Conservation (phyloP, 2,329 filamentous ascomycete genomes). For the Cytospora chrysosperma region DNA sequence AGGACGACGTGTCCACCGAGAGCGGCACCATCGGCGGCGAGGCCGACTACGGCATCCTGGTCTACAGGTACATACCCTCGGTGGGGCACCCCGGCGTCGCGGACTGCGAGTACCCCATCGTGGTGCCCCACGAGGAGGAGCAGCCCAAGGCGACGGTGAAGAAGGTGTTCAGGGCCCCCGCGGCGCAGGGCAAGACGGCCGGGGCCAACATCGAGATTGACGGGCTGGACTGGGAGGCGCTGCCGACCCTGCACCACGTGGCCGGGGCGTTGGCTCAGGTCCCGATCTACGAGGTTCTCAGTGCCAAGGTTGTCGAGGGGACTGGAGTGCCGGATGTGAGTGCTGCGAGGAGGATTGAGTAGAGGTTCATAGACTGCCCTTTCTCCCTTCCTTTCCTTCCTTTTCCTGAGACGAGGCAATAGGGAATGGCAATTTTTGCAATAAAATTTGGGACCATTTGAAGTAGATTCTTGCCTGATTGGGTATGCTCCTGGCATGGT, state of each 20-base stretch:
- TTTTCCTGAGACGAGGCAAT: not conserved
- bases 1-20: constrained; percentile 26
- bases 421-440: not conserved
- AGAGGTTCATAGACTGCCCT: not conserved
- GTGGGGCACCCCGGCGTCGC: constrained; percentile 34
- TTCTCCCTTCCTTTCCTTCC: not conserved
- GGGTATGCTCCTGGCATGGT: not conserved
- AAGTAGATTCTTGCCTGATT: not conserved
- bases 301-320: constrained; percentile 55
- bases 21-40: constrained; percentile 31
- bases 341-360: constrained; percentile 23
- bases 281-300: constrained; percentile 55
- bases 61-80: constrained; percentile 19
- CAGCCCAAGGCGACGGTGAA: constrained; percentile 31
- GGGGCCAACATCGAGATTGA: constrained; percentile 47
- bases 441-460: constrained; percentile 1
- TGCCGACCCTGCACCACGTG: constrained; percentile 63
- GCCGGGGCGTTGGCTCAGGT: constrained; percentile 51
- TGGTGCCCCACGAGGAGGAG: constrained; percentile 38
- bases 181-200: constrained; percentile 9
- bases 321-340: constrained; percentile 26
- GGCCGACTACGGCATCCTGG: constrained; percentile 26
- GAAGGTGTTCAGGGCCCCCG: constrained; percentile 36
- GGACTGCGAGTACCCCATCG: constrained; percentile 53
- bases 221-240: constrained; percentile 48